Percentiles rank a stretch among this genome's conserved stretches.
Conservation (phyloP, 169 alveolate species). For the Perkinsus chesapeaki region DNA sequence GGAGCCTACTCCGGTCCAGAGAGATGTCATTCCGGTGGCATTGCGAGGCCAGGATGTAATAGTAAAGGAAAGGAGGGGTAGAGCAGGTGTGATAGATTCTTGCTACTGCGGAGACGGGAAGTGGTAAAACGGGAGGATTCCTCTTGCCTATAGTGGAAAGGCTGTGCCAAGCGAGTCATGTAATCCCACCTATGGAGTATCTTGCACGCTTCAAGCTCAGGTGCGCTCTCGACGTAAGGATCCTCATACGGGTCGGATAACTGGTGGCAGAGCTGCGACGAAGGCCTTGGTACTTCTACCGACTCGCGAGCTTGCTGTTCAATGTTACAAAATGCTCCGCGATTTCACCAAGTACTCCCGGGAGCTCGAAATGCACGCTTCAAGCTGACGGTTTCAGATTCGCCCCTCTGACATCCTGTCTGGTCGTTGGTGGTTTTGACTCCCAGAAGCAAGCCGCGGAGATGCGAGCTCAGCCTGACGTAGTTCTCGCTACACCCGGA, state of each 20-base stretch:
- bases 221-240: not conserved
- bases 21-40: slow-evolving; percentile 75
- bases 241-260: not conserved
- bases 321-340: slow-evolving; percentile 66
- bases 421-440: slow-evolving; percentile 77
- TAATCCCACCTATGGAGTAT: not conserved
- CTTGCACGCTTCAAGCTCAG: not conserved
- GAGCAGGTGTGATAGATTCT: slow-evolving; percentile 35
- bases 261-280: slow-evolving; percentile 48
- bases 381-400: not conserved
- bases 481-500: slow-evolving; percentile 96
- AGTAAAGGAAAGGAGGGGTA: not conserved
- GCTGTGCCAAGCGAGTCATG: slow-evolving; percentile 37
- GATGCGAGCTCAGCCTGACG: slow-evolving; percentile 83
- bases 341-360: slow-evolving; percentile 50
- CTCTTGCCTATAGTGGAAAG: slow-evolving; percentile 75
- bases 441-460: slow-evolving; percentile 67
- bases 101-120: slow-evolving; percentile 79
- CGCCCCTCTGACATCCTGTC: slow-evolving; percentile 51
- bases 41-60: slow-evolving; percentile 55
- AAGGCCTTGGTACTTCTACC: slow-evolving; percentile 77
- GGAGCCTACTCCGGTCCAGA: slow-evolving; percentile 69
- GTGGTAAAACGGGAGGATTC: slow-evolving; percentile 82
- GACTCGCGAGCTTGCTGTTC: slow-evolving; percentile 84
- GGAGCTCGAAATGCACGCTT: too few relatives aligned